Percentiles rank a stretch among this genome's conserved stretches.
phyloP scores from a whole-genome alignment of 495 filamentous ascomycete genomes.

The Aspergillus saccharolyticus region DNA sequence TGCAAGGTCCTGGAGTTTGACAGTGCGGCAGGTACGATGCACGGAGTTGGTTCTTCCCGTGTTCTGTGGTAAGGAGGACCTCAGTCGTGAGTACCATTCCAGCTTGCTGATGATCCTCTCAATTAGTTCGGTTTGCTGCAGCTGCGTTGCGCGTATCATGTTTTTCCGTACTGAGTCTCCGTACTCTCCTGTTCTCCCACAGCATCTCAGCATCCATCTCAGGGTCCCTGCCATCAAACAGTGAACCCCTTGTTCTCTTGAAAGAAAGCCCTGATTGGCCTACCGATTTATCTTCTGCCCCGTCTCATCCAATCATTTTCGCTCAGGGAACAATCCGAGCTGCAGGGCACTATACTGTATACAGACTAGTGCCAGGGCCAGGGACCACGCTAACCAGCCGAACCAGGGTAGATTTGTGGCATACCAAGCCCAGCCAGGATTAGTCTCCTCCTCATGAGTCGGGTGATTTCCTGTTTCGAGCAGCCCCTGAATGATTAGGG shows the following conservation, averaged over 20 bases:
- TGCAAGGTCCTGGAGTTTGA: background rate
- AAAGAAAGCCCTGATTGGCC: background rate
- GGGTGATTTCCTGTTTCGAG: constrained; percentile 9
- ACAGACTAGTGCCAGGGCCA: background rate
- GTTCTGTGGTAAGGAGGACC: background rate
- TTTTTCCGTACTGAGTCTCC: background rate
- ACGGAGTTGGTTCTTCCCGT: background rate
- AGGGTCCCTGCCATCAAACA: background rate
- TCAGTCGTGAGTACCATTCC: background rate
- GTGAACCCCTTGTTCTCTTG: background rate
- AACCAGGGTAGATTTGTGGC: background rate
- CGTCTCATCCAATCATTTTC: background rate
- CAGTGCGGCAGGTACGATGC: background rate
- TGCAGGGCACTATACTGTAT: background rate
- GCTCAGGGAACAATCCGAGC: background rate
- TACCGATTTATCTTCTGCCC: background rate
- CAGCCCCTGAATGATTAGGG: constrained; percentile 10
- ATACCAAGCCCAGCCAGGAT: background rate
- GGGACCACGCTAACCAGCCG: background rate
- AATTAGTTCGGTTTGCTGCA: background rate
- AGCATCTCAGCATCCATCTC: no score
- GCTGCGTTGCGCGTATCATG: background rate
- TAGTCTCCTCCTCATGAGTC: constrained; percentile 4
- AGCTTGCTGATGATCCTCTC: background rate
- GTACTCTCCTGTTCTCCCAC: no score